Percentiles rank a stretch among this genome's conserved stretches.
These are phyloP conservation scores for Kwoniella shivajii DNA, from an alignment of 1,284 basidiomycete genomes.

Conservation along the genomic window DNA sequence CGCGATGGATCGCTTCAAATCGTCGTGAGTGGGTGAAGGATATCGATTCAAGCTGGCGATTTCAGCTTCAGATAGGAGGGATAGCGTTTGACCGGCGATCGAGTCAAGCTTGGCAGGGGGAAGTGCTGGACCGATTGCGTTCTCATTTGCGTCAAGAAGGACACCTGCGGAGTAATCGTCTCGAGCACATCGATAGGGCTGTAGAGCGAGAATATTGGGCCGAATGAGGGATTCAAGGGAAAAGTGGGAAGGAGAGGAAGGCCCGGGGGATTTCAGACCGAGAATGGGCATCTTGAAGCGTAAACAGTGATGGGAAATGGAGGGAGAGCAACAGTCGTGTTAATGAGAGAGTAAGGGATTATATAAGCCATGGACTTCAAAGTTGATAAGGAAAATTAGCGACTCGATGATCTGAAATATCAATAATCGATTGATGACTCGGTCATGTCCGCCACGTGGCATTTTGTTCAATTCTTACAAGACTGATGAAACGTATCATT, in stretches of 20 bases:
- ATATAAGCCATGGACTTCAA: too few relatives aligned
- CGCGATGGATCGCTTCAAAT: constrained; percentile 77
- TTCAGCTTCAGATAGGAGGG: constrained; percentile 42
- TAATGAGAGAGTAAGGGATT: background rate
- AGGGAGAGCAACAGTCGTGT: background rate
- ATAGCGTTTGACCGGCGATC: constrained; percentile 34
- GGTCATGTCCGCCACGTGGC: too few relatives aligned
- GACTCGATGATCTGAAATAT: too few relatives aligned
- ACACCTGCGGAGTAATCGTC: constrained; percentile 94
- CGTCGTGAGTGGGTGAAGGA: constrained; percentile 58
- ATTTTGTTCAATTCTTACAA: too few relatives aligned
- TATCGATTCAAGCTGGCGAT: constrained; percentile 53
- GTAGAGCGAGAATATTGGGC: constrained; percentile 87
- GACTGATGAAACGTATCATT: too few relatives aligned
- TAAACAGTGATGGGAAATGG: background rate
- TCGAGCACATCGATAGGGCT: constrained; percentile 92
- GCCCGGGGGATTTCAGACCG: constrained; percentile 52
- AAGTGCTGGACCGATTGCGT: constrained; percentile 88
- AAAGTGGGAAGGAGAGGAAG: constrained; percentile 72
- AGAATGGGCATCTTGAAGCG: constrained; percentile 52
- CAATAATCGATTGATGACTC: too few relatives aligned
- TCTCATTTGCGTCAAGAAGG: constrained; percentile 98
- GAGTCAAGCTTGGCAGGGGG: constrained; percentile 33
- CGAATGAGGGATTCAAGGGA: constrained; percentile 80
- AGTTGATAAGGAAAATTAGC: too few relatives aligned